These are phyloP conservation scores for Ceratocystis lukuohia DNA, from an alignment of 2,329 filamentous ascomycete genomes.

Conservation along the genomic window DNA sequence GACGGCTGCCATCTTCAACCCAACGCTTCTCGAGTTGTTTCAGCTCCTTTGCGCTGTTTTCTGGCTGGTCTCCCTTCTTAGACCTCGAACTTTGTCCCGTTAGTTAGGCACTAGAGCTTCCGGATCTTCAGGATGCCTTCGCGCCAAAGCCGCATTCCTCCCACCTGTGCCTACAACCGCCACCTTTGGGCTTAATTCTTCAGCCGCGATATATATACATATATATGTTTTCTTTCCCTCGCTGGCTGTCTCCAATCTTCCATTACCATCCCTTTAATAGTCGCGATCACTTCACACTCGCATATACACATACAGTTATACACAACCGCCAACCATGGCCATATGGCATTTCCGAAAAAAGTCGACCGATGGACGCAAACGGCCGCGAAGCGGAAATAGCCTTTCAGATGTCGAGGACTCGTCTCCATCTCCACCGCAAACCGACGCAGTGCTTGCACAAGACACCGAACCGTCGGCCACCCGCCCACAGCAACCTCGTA, in stretches of 20 bases:
- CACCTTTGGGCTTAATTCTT: constrained; percentile 1
- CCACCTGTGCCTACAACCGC: constrained; percentile 7
- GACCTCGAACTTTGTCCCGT: not conserved
- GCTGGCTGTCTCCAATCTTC: no score
- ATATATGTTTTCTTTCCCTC: not conserved
- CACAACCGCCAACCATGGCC: constrained; percentile 18
- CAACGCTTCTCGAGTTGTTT: not conserved
- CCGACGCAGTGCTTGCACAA: constrained; percentile 23
- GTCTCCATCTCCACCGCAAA: constrained; percentile 24
- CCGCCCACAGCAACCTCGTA: constrained; percentile 21
- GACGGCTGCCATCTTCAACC: not conserved
- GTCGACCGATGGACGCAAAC: constrained; percentile 39
- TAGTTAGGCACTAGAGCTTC: constrained; percentile 2
- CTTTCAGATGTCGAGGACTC: constrained; percentile 38
- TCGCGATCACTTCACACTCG: no score
- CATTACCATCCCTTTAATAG: no score
- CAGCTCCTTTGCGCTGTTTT: not conserved
- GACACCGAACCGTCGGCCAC: not conserved
- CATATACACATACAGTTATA: not conserved
- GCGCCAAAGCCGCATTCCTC: constrained; percentile 14
- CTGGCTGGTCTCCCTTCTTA: not conserved
- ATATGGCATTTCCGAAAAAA: constrained; percentile 22
- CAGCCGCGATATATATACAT: not conserved
- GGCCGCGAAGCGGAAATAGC: constrained; percentile 39
- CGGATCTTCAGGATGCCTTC: constrained; percentile 11